Evolutionary conservation across 2,329 filamentous ascomycete genomes (phyloP).

Genomic region (Xylaria sp.): DNA sequence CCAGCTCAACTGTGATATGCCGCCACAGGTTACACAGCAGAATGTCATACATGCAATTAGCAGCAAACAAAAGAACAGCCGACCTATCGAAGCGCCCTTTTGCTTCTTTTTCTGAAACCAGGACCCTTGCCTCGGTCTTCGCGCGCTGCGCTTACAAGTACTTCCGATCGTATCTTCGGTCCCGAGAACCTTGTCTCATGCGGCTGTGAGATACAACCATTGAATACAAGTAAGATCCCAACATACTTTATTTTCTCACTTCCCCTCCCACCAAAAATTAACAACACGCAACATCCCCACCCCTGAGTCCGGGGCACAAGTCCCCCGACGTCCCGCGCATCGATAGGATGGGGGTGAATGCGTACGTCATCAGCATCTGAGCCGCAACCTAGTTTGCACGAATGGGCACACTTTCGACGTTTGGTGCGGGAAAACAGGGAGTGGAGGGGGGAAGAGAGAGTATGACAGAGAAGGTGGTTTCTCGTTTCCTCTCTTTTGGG

Average conservation of each 20-base stretch:
- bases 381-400: not conserved
- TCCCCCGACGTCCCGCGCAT: not conserved
- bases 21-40: not conserved
- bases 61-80: too few species aligned
- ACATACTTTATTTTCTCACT: not conserved
- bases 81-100: not conserved
- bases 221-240: too few species aligned
- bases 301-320: conserved; percentile 24
- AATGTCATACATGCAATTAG: not conserved
- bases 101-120: not conserved
- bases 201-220: not conserved
- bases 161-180: conserved; percentile 18
- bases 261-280: not conserved
- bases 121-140: not conserved
- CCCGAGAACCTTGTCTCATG: conserved; percentile 18
- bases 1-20: not conserved
- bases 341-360: not conserved
- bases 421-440: not conserved
- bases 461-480: not conserved
- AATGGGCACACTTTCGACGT: not conserved
- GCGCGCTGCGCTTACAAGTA: not conserved
- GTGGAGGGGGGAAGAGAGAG: not conserved
- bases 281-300: conserved; percentile 36
- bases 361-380: conserved; percentile 25
- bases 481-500: not conserved